These are phyloP conservation scores for Dryas alaskensis DNA, from an alignment of 306 rosid species.

Conservation along the genomic window DNA sequence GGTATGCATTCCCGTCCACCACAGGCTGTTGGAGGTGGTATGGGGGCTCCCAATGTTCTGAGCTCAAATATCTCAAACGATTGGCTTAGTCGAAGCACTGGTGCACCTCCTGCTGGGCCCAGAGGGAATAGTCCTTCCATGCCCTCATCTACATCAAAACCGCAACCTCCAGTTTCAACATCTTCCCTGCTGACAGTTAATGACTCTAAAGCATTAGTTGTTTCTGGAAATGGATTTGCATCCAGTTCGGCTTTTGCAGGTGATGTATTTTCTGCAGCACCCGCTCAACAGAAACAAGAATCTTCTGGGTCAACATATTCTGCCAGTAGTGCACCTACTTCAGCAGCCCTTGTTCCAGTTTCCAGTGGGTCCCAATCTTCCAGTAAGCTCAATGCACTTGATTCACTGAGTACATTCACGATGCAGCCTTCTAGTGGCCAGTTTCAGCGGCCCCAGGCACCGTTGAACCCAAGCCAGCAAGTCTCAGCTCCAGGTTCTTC, in stretches of 20 bases:
- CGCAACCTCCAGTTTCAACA: constrained; percentile 42
- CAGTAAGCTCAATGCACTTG: constrained; percentile 51
- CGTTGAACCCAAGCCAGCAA: constrained; percentile 48
- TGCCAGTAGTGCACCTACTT: constrained; percentile 41
- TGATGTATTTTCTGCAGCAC: constrained; percentile 51
- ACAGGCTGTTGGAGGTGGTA: constrained; percentile 43
- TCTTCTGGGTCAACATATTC: constrained; percentile 47
- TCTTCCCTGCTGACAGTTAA: constrained; percentile 47
- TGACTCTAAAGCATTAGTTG: constrained; percentile 44
- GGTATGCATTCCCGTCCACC: constrained; percentile 42
- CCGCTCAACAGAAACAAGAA: constrained; percentile 49
- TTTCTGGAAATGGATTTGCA: constrained; percentile 77
- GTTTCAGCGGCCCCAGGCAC: constrained; percentile 49
- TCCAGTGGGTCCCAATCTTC: constrained; percentile 56
- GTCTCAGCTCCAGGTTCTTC: constrained; percentile 56
- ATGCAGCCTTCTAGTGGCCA: constrained; percentile 51
- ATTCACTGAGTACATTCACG: constrained; percentile 62
- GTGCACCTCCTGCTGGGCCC: constrained; percentile 51
- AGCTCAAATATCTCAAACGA: constrained; percentile 50
- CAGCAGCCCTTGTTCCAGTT: constrained; percentile 52
- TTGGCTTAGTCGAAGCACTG: constrained; percentile 64
- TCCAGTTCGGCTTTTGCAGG: constrained; percentile 46
- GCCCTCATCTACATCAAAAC: constrained; percentile 37
- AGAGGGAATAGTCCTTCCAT: constrained; percentile 52
- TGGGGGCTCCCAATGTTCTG: constrained; percentile 44